Evolutionary conservation across 805 yeast species (phyloP), one percentile per base, ranked within the genome.

Genomic region (Zygosaccharomyces siamensis): DNA sequence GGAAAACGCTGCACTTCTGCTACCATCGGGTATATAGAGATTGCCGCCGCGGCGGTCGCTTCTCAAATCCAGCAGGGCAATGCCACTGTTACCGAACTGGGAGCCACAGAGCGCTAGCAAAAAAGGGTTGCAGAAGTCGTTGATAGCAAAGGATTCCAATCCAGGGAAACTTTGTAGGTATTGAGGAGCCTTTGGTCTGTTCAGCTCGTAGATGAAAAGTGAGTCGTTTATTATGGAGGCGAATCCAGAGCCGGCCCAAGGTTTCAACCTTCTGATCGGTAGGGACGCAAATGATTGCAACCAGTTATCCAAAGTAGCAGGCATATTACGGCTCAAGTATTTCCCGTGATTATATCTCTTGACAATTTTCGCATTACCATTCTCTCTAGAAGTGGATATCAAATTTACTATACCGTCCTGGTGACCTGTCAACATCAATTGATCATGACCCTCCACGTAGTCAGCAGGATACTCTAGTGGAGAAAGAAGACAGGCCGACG

Each of bases 331-430:
- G 27, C 62, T 64, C 47, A 86, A 64, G 60, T 83, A 89, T 56
- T 82, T 83, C 44, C 76, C 71, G 68, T 89, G 97, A 65, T 87
- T 87, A 70, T 83, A 89, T 33, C 95, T 72, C 62, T 81, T 85
- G 52, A 84, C 69, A 18, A 89, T 84, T 62, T 82, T 88, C 0
- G 97, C 96, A 47, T 76, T 71, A 21, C 74, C 74, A 4, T 68
- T 70, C 7, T 71, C 60, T 23, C 68, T 62, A 0, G 78, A 68
- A 7, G 89, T 73, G 14, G 84, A 71, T 3, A 87, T 79, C 50
- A 89, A 64, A 64, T 90, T 87, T 0, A 82, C 87, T 47, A 77
- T 69, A 1, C 97, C 97, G 50, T 80, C 78, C 45, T 75, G 77
- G 62, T 89, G 93, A 8, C 96, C 96, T 0, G 95, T 76, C n/a